Conservation (phyloP, 306 rosid species). For the Cyamopsis tetragonoloba region DNA sequence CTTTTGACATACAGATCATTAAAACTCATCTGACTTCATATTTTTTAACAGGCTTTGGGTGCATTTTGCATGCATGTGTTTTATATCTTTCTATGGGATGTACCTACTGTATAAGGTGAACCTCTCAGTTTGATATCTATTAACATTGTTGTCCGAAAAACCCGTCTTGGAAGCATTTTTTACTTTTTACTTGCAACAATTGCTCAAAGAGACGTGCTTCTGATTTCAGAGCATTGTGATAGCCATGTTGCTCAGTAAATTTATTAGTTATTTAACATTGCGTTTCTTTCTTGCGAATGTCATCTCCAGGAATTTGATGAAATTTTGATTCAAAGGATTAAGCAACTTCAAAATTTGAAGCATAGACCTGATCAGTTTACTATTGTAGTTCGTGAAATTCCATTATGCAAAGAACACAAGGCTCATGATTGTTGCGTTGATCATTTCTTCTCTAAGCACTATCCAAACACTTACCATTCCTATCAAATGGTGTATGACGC, state of each 20-base stretch:
- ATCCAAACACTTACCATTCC: slow-evolving; percentile 62
- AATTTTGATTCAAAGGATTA: slow-evolving; percentile 60
- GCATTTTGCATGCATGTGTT: slow-evolving; percentile 74
- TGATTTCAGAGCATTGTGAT: neutral
- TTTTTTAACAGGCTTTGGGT: slow-evolving; percentile 82
- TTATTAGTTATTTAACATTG: slow-evolving; percentile 20
- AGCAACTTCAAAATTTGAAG: slow-evolving; percentile 51
- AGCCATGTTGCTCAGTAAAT: neutral
- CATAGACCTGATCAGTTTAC: slow-evolving; percentile 79
- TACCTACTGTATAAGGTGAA: slow-evolving; percentile 74
- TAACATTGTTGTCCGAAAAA: neutral
- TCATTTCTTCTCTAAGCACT: slow-evolving; percentile 70
- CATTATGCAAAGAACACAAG: slow-evolving; percentile 65
- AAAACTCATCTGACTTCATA: slow-evolving; percentile 15
- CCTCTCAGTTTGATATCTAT: slow-evolving; percentile 16
- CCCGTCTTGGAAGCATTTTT: neutral
- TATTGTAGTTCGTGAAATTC: slow-evolving; percentile 73
- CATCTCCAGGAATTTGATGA: slow-evolving; percentile 71
- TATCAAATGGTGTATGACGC: slow-evolving; percentile 57
- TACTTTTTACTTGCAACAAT: neutral
- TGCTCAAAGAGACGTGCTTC: neutral
- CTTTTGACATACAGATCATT: neutral
- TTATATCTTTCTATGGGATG: slow-evolving; percentile 77
- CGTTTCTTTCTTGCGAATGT: slow-evolving; percentile 23
- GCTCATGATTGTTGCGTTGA: slow-evolving; percentile 58